phyloP scores from a whole-genome alignment of 305 asterid genomes.

The Stenogyne calaminthoides region DNA sequence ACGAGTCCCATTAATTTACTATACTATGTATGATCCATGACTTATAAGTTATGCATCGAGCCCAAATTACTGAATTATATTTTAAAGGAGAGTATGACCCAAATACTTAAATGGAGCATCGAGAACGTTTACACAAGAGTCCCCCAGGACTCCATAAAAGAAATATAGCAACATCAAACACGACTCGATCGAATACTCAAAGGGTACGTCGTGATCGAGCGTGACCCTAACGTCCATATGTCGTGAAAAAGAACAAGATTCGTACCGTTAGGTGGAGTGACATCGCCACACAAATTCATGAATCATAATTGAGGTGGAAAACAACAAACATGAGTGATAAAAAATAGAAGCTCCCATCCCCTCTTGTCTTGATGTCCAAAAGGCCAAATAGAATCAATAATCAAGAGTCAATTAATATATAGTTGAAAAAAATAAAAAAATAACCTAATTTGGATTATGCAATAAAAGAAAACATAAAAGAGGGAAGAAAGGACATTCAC shows the following conservation, averaged over 20 bases:
- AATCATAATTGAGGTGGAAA: background rate
- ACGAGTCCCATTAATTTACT: too few species aligned
- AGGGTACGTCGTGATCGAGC: too few species aligned
- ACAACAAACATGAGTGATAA: conserved; percentile 5
- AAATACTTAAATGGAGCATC: too few species aligned
- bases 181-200: too few species aligned
- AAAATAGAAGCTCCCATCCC: background rate
- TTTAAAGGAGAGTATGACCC: too few species aligned
- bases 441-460: background rate
- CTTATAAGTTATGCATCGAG: too few species aligned
- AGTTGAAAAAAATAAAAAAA: background rate
- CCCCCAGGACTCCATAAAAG: too few species aligned
- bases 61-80: too few species aligned
- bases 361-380: conserved; percentile 8
- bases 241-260: background rate
- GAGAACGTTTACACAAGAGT: too few species aligned
- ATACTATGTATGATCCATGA: too few species aligned
- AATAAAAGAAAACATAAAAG: background rate
- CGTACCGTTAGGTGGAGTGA: background rate
- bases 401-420: background rate
- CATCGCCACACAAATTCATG: background rate
- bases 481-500: background rate
- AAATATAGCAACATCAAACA: too few species aligned
- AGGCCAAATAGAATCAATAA: background rate
- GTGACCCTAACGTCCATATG: background rate